phyloP scores from a whole-genome alignment of 768 basidiomycete species.

The Leucosporidium scottii region DNA sequence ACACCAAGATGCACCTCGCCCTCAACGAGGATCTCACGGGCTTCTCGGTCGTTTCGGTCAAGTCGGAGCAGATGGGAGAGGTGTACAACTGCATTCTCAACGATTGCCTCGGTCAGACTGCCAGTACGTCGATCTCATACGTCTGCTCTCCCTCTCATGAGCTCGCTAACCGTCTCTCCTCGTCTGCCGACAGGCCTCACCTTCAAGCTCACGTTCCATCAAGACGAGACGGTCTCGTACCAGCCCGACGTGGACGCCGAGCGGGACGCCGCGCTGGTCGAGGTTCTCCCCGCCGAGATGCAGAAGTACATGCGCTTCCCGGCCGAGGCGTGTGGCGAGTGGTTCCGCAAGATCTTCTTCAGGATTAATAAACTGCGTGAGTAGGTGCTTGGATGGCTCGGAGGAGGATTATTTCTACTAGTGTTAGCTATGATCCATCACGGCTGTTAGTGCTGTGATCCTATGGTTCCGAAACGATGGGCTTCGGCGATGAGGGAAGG shows the following conservation, averaged over 20 bases:
- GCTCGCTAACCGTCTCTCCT: background rate
- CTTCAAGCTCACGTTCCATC: constrained; percentile 29
- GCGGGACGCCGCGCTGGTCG: constrained; percentile 12
- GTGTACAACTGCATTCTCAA: constrained; percentile 23
- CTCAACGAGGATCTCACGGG: constrained; percentile 33
- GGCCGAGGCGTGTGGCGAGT: constrained; percentile 15
- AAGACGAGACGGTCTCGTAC: constrained; percentile 16
- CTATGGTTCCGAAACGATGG: background rate
- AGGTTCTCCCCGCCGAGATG: constrained; percentile 4
- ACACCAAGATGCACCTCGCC: constrained; percentile 2
- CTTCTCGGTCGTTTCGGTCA: constrained; percentile 15
- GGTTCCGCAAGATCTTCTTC: constrained; percentile 17
- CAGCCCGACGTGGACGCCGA: constrained; percentile 20
- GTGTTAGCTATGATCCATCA: too few species aligned
- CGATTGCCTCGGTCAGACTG: constrained; percentile 21
- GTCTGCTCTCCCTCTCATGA: background rate
- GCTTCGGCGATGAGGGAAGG: background rate
- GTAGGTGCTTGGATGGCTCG: too few species aligned
- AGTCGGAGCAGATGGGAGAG: constrained; percentile 6
- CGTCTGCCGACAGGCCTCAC: constrained; percentile 12
- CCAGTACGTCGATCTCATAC: constrained; percentile 1
- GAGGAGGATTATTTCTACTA: too few species aligned
- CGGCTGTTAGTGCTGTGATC: too few species aligned
- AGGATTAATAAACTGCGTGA: constrained; percentile 13
- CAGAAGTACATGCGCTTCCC: constrained; percentile 19